A percentile compares a stretch with the other conserved stretches of the same genome.
phyloP scores from a whole-genome alignment of 2,329 filamentous ascomycete genomes.

The Corinectria fuckeliana region DNA sequence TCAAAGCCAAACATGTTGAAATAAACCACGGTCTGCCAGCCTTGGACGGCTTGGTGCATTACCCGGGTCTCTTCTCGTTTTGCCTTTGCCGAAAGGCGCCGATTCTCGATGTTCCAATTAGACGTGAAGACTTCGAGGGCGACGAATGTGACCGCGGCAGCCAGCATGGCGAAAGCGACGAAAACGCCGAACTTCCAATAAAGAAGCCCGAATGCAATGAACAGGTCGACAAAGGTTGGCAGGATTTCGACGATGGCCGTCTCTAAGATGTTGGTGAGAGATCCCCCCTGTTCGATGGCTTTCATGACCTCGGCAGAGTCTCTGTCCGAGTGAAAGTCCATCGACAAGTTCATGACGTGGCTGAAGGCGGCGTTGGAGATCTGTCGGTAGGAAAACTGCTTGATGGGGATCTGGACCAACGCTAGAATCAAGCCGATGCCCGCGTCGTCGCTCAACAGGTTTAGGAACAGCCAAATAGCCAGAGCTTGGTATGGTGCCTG shows the following conservation, averaged over 20 bases:
- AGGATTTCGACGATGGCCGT: slow-evolving; percentile 64
- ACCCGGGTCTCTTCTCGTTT: slow-evolving; percentile 57
- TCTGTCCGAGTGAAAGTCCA: slow-evolving; percentile 73
- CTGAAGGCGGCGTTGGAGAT: slow-evolving; percentile 68
- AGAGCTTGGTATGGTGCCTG: slow-evolving; percentile 29
- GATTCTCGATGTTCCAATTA: slow-evolving; percentile 46
- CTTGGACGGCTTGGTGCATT: slow-evolving; percentile 63
- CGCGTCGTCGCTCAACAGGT: slow-evolving; percentile 15
- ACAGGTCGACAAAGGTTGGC: slow-evolving; percentile 68
- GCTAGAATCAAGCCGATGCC: slow-evolving; percentile 25
- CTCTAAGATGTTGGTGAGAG: slow-evolving; percentile 65
- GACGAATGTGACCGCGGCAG: slow-evolving; percentile 28
- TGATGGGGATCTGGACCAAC: slow-evolving; percentile 43
- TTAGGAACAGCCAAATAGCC: slow-evolving; percentile 27
- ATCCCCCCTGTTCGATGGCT: slow-evolving; percentile 67
- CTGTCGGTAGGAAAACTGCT: slow-evolving; percentile 54
- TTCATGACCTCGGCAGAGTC: slow-evolving; percentile 69
- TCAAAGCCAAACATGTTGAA: slow-evolving; percentile 46
- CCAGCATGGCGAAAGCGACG: slow-evolving; percentile 51
- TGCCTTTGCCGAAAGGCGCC: slow-evolving; percentile 47
- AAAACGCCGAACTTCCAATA: slow-evolving; percentile 68
- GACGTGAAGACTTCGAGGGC: slow-evolving; percentile 42
- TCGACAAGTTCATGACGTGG: slow-evolving; percentile 72
- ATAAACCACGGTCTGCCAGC: slow-evolving; percentile 64
- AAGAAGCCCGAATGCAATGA: slow-evolving; percentile 66